Evolutionary conservation across 2,329 filamentous ascomycete species (phyloP).

Genomic region (Venturia effusa): DNA sequence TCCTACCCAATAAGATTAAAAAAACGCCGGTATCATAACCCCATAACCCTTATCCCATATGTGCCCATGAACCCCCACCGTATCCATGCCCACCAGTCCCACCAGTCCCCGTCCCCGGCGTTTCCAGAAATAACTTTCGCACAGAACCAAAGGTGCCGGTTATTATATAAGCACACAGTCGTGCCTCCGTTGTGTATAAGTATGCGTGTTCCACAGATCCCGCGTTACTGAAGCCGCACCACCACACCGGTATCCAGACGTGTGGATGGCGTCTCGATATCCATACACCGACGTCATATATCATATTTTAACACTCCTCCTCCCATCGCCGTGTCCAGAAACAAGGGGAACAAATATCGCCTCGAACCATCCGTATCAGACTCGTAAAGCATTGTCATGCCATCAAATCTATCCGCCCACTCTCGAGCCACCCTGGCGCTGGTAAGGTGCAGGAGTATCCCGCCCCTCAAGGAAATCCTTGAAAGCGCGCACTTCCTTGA

Average conservation of each 20-base stretch:
- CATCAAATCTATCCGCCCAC: not conserved
- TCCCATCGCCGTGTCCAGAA: not conserved
- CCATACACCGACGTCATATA: not conserved
- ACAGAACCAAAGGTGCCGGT: too few relatives aligned
- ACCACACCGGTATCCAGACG: not conserved
- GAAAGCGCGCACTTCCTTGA: slow-evolving; percentile 30
- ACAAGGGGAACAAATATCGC: not conserved
- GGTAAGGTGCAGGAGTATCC: not conserved
- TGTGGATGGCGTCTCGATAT: not conserved
- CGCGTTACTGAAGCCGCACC: not conserved
- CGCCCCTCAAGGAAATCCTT: slow-evolving; percentile 15
- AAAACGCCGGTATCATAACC: not conserved
- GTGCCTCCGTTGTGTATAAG: too few relatives aligned
- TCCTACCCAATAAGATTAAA: not conserved
- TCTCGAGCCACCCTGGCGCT: not conserved
- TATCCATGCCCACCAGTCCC: too few relatives aligned
- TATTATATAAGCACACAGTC: too few relatives aligned
- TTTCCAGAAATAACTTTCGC: too few relatives aligned
- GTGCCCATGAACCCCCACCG: too few relatives aligned
- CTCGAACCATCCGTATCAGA: not conserved
- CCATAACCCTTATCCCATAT: too few relatives aligned
- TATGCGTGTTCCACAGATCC: not conserved
- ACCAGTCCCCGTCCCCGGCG: too few relatives aligned
- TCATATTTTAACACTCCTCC: not conserved
- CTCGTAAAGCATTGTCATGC: not conserved